Conservation (phyloP, 1,284 basidiomycete genomes). For the Heterobasidion irregulare region DNA sequence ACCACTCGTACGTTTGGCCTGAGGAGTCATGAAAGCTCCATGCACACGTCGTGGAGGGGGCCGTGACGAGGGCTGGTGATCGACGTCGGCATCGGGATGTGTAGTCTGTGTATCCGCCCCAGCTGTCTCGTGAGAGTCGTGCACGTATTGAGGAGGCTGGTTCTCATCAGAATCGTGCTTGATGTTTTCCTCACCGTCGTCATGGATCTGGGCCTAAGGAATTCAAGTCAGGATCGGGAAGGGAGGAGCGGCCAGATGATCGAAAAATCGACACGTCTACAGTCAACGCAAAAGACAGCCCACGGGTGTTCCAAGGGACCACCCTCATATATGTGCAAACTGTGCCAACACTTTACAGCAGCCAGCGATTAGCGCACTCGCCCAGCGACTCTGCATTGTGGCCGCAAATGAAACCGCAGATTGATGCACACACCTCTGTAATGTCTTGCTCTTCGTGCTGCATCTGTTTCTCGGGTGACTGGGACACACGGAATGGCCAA, state of each 20-base stretch:
- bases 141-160: slow-evolving; percentile 4
- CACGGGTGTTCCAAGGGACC: no score
- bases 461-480: slow-evolving; percentile 14
- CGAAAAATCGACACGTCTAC: no score
- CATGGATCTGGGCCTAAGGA: background rate
- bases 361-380: no score
- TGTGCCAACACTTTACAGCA: no score
- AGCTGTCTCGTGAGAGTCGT: background rate
- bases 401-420: no score
- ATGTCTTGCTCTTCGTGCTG: slow-evolving; percentile 9
- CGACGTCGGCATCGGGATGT: slow-evolving; percentile 10
- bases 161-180: slow-evolving; percentile 2
- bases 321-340: no score
- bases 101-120: background rate
- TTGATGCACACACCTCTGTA: slow-evolving; percentile 7
- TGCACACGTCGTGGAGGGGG: background rate
- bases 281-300: no score
- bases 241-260: no score
- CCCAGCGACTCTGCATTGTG: no score
- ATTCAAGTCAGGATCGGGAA: no score
- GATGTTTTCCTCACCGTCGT: slow-evolving; percentile 5
- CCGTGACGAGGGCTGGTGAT: slow-evolving; percentile 6
- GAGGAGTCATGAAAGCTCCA: slow-evolving; percentile 46
- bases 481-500: slow-evolving; percentile 21
- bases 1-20: slow-evolving; percentile 13